phyloP scores from a whole-genome alignment of 148 eudicot species.

The Gaultheria prostrata region DNA sequence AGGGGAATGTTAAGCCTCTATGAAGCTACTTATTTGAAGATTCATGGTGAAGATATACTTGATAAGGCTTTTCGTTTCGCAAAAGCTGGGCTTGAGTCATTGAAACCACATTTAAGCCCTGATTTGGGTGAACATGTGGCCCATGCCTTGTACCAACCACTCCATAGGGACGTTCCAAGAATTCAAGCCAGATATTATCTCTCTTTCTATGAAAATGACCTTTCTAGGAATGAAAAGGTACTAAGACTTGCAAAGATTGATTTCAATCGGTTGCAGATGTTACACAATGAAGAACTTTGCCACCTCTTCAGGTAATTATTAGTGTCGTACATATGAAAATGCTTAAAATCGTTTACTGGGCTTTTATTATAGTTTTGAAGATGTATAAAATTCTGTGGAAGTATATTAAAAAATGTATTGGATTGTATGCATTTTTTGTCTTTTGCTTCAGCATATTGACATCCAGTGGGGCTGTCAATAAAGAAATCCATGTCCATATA shows the following conservation, averaged over 20 bases:
- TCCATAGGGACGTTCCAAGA: conserved; percentile 29
- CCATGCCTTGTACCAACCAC: conserved; percentile 23
- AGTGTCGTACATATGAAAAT: too few relatives aligned
- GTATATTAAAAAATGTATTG: too few relatives aligned
- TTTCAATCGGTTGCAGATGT: conserved; percentile 31
- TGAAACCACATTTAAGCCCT: conserved; percentile 4
- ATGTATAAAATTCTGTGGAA: too few relatives aligned
- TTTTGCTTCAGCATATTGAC: too few relatives aligned
- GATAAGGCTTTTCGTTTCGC: conserved; percentile 35
- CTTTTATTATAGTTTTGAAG: too few relatives aligned
- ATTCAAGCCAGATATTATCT: conserved; percentile 30
- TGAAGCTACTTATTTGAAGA: conserved; percentile 37
- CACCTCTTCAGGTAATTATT: conserved; percentile 19
- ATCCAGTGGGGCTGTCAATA: too few relatives aligned
- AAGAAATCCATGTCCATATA: too few relatives aligned
- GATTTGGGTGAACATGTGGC: conserved; percentile 3
- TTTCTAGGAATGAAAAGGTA: conserved; percentile 18
- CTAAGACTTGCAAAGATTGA: conserved; percentile 34
- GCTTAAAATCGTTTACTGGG: too few relatives aligned
- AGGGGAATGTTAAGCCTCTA: conserved; percentile 35
- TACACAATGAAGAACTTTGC: conserved; percentile 11
- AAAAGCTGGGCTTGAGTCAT: conserved; percentile 12
- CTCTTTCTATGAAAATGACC: conserved; percentile 26
- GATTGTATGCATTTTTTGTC: too few relatives aligned
- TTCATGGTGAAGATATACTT: conserved; percentile 35